Evolutionary conservation across 2,329 filamentous ascomycete species (phyloP).

Genomic region (Neopestalotiopsis sp.): DNA sequence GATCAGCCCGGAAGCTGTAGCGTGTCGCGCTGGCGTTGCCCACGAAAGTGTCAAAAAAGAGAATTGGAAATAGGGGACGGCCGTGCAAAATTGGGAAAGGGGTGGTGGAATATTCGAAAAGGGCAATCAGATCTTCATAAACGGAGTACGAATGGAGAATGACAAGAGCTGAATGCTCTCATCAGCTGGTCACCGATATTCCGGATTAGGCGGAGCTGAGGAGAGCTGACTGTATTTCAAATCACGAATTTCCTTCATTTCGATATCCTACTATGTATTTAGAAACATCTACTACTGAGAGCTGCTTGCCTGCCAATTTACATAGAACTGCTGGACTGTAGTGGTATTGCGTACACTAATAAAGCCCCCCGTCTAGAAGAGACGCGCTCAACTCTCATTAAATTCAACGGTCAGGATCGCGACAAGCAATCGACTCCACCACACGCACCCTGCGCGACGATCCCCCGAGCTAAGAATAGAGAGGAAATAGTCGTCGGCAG

Average conservation of each 20-base stretch:
- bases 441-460: neutral
- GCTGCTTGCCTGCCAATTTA: neutral
- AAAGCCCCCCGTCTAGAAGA: neutral
- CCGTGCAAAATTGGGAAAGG: neutral
- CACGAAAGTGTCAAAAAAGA: slow-evolving; percentile 7
- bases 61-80: neutral
- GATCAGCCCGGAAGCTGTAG: slow-evolving; percentile 5
- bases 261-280: neutral
- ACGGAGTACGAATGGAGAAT: no score
- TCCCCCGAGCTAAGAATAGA: neutral
- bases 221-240: neutral
- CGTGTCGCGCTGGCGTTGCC: slow-evolving; percentile 7
- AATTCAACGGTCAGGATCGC: neutral
- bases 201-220: neutral
- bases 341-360: neutral
- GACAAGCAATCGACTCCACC: neutral
- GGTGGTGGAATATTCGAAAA: neutral
- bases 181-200: neutral
- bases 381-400: neutral
- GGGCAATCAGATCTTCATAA: no score
- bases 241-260: neutral
- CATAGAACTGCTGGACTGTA: neutral
- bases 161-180: neutral
- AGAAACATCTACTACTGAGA: neutral
- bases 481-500: neutral